A percentile compares a stretch with the other conserved stretches of the same genome.
These are phyloP conservation scores for Sporothrix inflata DNA, from an alignment of 2,329 filamentous ascomycete genomes.

Conservation along the genomic window DNA sequence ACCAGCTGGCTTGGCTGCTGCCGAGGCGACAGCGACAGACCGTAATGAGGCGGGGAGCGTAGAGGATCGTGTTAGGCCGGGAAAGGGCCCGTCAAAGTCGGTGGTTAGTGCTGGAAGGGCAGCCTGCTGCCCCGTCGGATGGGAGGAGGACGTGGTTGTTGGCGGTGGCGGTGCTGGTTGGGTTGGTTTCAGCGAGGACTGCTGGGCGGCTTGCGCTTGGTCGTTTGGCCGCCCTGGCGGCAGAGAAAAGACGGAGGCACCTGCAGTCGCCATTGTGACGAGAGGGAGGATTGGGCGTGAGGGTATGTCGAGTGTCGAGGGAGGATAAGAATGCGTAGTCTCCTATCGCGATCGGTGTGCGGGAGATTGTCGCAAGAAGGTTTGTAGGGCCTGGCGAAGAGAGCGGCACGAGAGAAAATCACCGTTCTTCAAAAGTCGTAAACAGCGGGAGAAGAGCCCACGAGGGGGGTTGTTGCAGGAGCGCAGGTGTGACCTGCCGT, in stretches of 20 bases:
- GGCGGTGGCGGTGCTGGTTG: not conserved
- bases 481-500: conserved; percentile 25
- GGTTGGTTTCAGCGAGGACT: not conserved
- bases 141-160: not conserved
- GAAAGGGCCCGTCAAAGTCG: conserved; percentile 37
- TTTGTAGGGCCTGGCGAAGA: not conserved
- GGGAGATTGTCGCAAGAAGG: not conserved
- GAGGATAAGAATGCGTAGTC: not conserved
- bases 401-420: not conserved
- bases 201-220: not conserved
- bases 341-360: not conserved
- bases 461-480: not conserved
- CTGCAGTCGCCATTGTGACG: conserved; percentile 12
- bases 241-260: not conserved
- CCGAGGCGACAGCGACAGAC: not conserved
- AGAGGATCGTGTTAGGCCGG: conserved; percentile 46
- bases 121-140: conserved; percentile 8
- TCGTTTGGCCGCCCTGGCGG: conserved; percentile 9
- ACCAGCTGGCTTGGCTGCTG: not conserved
- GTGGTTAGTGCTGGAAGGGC: not conserved
- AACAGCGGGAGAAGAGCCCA: not conserved
- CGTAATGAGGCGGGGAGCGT: conserved; percentile 45
- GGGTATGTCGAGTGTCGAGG: not conserved
- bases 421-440: not conserved
- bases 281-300: not conserved